phyloP scores from a whole-genome alignment of 441 rosid species.

The Euphorbia celastroides region DNA sequence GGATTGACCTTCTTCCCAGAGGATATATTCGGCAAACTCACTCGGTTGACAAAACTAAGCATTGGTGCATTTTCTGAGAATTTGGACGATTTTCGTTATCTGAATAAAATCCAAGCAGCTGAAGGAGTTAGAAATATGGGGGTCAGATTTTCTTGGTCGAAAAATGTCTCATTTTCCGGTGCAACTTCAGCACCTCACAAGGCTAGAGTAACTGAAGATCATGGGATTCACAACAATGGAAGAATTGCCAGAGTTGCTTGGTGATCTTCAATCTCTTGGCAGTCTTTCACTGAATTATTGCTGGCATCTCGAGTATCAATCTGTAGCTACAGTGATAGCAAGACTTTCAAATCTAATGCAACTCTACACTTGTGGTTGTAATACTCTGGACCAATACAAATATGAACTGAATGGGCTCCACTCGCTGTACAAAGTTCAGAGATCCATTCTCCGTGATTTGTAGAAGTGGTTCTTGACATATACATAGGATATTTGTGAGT shows the following conservation, averaged over 20 bases:
- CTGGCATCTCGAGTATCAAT: conserved; percentile 12
- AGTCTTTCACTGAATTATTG: conserved; percentile 1
- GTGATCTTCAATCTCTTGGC: conserved; percentile 20
- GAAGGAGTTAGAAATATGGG: background rate
- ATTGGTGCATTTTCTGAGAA: conserved; percentile 21
- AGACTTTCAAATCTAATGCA: conserved; percentile 10
- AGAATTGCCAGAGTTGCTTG: too few relatives aligned
- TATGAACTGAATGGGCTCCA: background rate
- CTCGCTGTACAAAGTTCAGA: background rate
- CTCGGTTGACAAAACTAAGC: conserved; percentile 12
- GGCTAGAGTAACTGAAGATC: background rate
- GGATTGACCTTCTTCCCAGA: background rate
- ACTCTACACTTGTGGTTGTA: background rate
- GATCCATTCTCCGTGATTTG: too few relatives aligned
- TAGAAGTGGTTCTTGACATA: too few relatives aligned
- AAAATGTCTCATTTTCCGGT: background rate
- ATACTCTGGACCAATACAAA: background rate
- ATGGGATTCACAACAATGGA: conserved; percentile 6
- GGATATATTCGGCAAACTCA: conserved; percentile 1
- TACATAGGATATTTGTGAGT: background rate
- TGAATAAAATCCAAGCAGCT: conserved; percentile 13
- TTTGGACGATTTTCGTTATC: conserved; percentile 17
- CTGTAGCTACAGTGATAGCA: conserved; percentile 18
- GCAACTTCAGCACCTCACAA: background rate
- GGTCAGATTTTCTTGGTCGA: too few relatives aligned